Evolutionary conservation across 1,284 basidiomycete species (phyloP).

Genomic region (Papiliotrema terrestris): DNA sequence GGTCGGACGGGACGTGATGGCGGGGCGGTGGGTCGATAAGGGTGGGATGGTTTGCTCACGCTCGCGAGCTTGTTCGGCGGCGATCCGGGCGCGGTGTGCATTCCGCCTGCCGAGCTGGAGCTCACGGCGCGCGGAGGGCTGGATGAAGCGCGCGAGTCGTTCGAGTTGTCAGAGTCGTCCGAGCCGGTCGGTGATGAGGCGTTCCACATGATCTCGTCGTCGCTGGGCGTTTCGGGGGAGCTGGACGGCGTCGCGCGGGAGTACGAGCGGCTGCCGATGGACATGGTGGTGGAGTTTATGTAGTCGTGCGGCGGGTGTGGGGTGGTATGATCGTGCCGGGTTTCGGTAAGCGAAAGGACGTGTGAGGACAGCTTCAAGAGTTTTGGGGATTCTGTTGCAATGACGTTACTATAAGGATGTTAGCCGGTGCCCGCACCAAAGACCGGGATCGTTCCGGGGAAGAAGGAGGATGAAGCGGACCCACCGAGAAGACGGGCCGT

Average conservation of each 20-base stretch:
- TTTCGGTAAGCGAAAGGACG: too few species aligned
- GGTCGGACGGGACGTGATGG: conserved; percentile 2
- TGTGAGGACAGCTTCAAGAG: too few species aligned
- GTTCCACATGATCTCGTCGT: not conserved
- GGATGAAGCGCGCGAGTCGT: not conserved
- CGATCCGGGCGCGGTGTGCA: not conserved
- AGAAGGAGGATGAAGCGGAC: too few species aligned
- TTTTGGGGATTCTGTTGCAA: too few species aligned
- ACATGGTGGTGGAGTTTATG: not conserved
- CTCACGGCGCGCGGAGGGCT: not conserved
- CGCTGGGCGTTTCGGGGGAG: not conserved
- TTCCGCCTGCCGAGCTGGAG: not conserved
- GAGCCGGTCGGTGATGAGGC: conserved; percentile 1
- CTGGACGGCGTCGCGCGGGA: not conserved
- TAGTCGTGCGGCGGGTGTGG: too few species aligned
- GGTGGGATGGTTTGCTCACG: not conserved
- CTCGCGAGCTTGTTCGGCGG: not conserved
- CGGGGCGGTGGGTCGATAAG: not conserved
- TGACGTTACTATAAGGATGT: too few species aligned
- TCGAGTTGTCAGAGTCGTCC: conserved; percentile 1
- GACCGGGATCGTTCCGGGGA: too few species aligned
- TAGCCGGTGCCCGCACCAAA: too few species aligned
- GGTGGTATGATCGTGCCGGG: too few species aligned
- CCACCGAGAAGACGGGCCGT: too few species aligned
- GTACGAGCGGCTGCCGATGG: not conserved